These are phyloP conservation scores for Aquilaria yunnanensis DNA, from an alignment of 345 rosid species.

Conservation along the genomic window DNA sequence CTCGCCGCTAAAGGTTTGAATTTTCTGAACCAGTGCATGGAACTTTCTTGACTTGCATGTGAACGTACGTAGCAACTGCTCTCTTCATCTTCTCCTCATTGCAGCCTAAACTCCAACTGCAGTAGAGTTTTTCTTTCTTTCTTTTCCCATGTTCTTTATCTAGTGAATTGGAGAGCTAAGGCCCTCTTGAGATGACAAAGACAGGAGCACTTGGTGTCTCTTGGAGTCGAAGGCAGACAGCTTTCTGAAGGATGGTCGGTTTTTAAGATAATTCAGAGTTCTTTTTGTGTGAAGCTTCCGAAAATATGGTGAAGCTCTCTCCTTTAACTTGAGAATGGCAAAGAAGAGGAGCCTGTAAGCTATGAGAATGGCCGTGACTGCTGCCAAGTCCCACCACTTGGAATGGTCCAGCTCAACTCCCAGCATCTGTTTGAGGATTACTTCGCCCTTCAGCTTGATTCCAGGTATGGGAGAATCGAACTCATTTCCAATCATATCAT, in stretches of 20 bases:
- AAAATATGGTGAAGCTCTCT: conserved; percentile 52
- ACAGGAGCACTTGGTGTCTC: conserved; percentile 41
- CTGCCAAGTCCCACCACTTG: conserved; percentile 76
- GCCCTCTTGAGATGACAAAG: conserved; percentile 70
- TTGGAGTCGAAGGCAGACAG: conserved; percentile 33
- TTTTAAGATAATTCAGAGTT: conserved; percentile 44
- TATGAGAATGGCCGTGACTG: conserved; percentile 32
- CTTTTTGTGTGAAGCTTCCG: conserved; percentile 39
- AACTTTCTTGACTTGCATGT: too few relatives aligned
- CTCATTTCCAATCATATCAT: conserved; percentile 56
- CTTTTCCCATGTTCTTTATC: conserved; percentile 1
- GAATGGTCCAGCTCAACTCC: conserved; percentile 38
- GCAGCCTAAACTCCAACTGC: too few relatives aligned
- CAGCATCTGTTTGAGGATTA: conserved; percentile 36
- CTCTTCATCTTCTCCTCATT: too few relatives aligned
- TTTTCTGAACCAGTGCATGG: too few relatives aligned
- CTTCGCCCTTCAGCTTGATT: conserved; percentile 45
- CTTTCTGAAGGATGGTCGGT: conserved; percentile 60
- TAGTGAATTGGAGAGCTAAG: conserved; percentile 43
- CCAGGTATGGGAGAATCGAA: conserved; percentile 43
- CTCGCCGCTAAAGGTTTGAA: too few relatives aligned
- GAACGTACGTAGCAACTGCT: too few relatives aligned
- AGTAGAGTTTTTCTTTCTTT: background rate
- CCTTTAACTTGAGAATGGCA: conserved; percentile 57
- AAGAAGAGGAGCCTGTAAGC: conserved; percentile 50